Evolutionary conservation across 2,329 filamentous ascomycete genomes (phyloP).

Genomic region (Dactylellina sp.): DNA sequence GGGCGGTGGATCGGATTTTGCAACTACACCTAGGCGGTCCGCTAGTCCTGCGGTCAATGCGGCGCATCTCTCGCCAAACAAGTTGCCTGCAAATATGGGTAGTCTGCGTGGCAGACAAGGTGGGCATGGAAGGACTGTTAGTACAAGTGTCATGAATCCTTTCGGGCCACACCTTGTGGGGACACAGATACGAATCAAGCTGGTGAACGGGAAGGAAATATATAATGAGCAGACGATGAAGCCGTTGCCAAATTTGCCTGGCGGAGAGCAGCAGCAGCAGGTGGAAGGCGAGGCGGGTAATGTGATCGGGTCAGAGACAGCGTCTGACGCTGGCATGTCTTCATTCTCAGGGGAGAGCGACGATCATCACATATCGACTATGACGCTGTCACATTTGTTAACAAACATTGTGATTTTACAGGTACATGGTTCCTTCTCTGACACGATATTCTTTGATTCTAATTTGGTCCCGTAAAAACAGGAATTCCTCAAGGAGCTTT

Average conservation of each 20-base stretch:
- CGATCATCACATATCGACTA: conserved; percentile 64
- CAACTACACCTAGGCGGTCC: conserved; percentile 31
- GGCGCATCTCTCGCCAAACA: conserved; percentile 44
- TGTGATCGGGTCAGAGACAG: conserved; percentile 58
- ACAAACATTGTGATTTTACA: conserved; percentile 84
- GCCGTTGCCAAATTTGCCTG: conserved; percentile 58
- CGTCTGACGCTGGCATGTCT: conserved; percentile 50
- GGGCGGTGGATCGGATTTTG: conserved; percentile 38
- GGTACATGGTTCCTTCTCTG: no score
- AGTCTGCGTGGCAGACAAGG: conserved; percentile 27
- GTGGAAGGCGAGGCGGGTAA: conserved; percentile 57
- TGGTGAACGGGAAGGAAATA: conserved; percentile 56
- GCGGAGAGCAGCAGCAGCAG: conserved; percentile 59
- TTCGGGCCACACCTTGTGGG: conserved; percentile 59
- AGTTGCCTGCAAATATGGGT: conserved; percentile 13
- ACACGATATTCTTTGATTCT: no score
- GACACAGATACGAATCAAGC: conserved; percentile 59
- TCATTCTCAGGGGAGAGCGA: conserved; percentile 60
- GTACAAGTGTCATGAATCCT: conserved; percentile 42
- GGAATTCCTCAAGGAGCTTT: conserved; percentile 81
- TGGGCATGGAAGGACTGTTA: conserved; percentile 45
- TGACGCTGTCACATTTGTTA: conserved; percentile 80
- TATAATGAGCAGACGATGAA: conserved; percentile 57
- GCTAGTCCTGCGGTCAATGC: conserved; percentile 46
- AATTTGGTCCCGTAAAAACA: conserved; percentile 32